Base-by-base conservation (phyloP, 805 yeast genomes). In the Yamadazyma laniorum region DNA sequence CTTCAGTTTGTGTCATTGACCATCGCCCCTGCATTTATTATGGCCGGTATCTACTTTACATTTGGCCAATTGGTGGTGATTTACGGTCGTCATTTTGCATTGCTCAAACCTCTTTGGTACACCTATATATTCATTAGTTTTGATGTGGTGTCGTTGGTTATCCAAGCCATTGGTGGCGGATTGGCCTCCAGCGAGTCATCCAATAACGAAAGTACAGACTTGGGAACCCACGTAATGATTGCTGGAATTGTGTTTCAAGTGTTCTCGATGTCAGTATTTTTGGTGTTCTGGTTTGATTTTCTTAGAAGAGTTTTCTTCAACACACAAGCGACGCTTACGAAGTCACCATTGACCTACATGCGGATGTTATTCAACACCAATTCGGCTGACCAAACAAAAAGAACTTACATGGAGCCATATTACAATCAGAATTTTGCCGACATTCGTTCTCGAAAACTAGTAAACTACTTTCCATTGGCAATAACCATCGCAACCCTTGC, bases 91-190 rank as follows among this genome's bases (percentile, higher is more conserved):
- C 51, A 56, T 17, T 65, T 53, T 45, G 59, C 68, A n/a, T 44
- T 56, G 4, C 50, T 64, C 39, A 60, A 56, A 42, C 72, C 72
- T 8, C 53, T 65, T 58, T 63, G 66, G 67, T 65, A 65, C 43
- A 56, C 70, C 3, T 65, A 65, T 48, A 49, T 65, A 26, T 65
- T 65, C 48, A 62, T 65, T 32, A 52, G 56, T 3, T 45, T 55
- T 31, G 72, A 65, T 39, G 57, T 65, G 7, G 21, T 60, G 5
- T 57, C 67, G 4, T 52, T 65, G 18, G 34, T 62, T 8, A 48
- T 65, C 25, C 72, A 65, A 44, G 69, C 65, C 6, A 47, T 46
- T n/a, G 70, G 67, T n/a, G 72, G 72, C 6, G 70, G 59, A 13
- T 56, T 56, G 38, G 57, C 65, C 9, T 44, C 63, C 5, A 35